Conservation (phyloP, 2,329 filamentous ascomycete genomes). For the Diaporthe sp. region DNA sequence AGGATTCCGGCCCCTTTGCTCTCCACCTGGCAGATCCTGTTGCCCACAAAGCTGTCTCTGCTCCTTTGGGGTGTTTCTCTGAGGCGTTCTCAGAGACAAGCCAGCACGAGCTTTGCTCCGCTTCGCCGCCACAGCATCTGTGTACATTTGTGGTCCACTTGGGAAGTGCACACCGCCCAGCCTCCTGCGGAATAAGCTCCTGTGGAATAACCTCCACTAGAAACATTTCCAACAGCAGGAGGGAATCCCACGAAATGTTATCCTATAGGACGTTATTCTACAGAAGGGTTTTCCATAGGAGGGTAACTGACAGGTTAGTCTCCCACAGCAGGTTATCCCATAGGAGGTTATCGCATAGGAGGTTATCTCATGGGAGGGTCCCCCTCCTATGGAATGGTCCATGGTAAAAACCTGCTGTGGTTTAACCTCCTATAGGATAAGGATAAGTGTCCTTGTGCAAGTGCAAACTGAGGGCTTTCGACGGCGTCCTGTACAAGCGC, state of each 20-base stretch:
- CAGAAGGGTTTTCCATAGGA: neutral
- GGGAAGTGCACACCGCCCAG: neutral
- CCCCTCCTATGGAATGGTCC: too few relatives aligned
- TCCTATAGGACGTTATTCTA: neutral
- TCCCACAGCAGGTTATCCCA: too few relatives aligned
- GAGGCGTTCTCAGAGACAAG: neutral
- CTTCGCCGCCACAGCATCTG: neutral
- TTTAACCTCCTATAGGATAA: neutral
- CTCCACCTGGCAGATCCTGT: neutral
- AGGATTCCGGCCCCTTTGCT: neutral
- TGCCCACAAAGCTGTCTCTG: neutral
- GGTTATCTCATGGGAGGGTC: too few relatives aligned
- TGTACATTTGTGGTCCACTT: neutral
- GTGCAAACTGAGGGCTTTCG: neutral
- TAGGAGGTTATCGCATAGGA: too few relatives aligned
- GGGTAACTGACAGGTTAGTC: too few relatives aligned
- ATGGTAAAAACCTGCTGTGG: too few relatives aligned
- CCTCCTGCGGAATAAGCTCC: neutral
- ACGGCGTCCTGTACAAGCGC: neutral
- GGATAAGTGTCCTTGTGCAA: too few relatives aligned
- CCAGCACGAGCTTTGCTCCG: neutral
- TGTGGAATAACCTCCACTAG: neutral
- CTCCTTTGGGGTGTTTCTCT: neutral
- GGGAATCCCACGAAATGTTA: neutral
- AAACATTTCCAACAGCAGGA: neutral